phyloP scores from a whole-genome alignment of 192 early-diverging fungal genomes.

The Glomus cerebriforme region DNA sequence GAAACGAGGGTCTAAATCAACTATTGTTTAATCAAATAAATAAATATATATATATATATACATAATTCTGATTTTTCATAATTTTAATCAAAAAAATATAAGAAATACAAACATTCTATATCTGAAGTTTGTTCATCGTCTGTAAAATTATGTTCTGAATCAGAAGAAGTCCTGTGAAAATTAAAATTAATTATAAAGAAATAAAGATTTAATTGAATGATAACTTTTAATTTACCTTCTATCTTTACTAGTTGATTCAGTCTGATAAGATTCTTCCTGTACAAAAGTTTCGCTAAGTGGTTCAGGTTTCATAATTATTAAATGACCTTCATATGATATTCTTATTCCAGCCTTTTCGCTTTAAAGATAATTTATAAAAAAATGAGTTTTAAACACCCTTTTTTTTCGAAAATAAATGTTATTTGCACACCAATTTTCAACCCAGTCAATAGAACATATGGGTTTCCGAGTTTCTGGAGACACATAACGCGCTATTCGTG shows the following conservation, averaged over 20 bases:
- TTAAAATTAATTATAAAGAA: background rate
- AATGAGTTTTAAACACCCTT: background rate
- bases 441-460: conserved; percentile 11
- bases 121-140: background rate
- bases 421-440: conserved; percentile 7
- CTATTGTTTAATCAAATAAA: background rate
- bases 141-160: background rate
- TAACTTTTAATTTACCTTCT: background rate
- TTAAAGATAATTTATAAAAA: background rate
- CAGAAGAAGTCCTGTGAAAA: background rate
- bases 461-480: background rate
- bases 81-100: background rate
- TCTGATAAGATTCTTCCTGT: background rate
- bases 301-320: background rate
- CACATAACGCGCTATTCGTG: background rate
- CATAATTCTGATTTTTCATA: too few species aligned
- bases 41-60: too few species aligned
- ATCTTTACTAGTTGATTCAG: background rate
- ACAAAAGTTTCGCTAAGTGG: background rate
- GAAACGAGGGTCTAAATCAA: conserved; percentile 32
- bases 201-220: background rate
- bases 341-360: background rate
- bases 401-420: background rate
- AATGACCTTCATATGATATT: background rate
- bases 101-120: background rate